Conservation (phyloP, 2,329 filamentous ascomycete genomes). For the Cordyceps javanica region DNA sequence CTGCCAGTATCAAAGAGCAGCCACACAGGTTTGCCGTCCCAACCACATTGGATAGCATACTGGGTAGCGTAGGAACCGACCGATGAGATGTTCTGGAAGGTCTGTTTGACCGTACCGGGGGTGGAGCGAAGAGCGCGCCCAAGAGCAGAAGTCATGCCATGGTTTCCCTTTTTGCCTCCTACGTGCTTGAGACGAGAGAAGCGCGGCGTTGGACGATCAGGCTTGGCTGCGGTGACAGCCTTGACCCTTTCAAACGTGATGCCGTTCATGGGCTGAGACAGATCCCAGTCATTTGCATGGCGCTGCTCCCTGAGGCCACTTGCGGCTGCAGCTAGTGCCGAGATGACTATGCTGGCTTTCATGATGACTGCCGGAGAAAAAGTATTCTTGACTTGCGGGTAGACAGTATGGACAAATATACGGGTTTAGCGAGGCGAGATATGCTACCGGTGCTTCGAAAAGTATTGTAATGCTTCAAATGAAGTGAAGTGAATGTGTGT, state of each 20-base stretch:
- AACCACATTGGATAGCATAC: conserved; percentile 35
- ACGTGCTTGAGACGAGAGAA: conserved; percentile 30
- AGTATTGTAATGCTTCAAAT: conserved; percentile 8
- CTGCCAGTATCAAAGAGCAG: conserved; percentile 46
- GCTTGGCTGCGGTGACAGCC: conserved; percentile 20
- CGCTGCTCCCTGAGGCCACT: conserved; percentile 7
- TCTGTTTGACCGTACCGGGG: conserved; percentile 16
- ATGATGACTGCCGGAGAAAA: background rate
- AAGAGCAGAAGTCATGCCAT: conserved; percentile 27
- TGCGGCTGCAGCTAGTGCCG: background rate
- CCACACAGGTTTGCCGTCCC: conserved; percentile 33
- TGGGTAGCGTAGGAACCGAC: conserved; percentile 34
- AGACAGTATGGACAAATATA: conserved; percentile 2
- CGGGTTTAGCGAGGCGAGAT: conserved; percentile 6
- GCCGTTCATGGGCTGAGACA: conserved; percentile 31
- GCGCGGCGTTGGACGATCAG: conserved; percentile 24
- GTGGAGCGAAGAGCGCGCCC: conserved; percentile 17
- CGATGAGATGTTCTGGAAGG: conserved; percentile 33
- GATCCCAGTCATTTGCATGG: conserved; percentile 23
- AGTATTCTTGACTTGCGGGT: background rate
- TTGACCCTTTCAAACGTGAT: conserved; percentile 31
- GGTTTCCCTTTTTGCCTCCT: conserved; percentile 18
- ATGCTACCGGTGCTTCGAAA: background rate
- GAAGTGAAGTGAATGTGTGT: conserved; percentile 9
- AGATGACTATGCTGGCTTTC: conserved; percentile 5